Conservation (phyloP, 225 moss, liverwort and hornwort species). For the Thuidium tamariscinum region DNA sequence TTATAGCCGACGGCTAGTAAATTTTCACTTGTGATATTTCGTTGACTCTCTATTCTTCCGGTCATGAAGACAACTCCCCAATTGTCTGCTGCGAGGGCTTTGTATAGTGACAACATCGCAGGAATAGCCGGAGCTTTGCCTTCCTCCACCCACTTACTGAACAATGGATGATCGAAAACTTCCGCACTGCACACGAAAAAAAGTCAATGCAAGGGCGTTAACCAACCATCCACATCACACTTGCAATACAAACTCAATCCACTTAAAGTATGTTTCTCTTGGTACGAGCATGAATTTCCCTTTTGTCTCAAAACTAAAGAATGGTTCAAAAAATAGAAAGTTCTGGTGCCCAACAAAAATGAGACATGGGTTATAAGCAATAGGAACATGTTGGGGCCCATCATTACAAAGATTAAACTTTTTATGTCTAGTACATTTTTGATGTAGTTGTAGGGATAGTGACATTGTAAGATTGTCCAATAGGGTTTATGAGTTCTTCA, state of each 20-base stretch:
- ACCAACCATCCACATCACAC: background rate
- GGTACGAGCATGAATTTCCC: background rate
- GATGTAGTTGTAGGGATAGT: background rate
- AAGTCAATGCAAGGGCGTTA: background rate
- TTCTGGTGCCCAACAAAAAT: background rate
- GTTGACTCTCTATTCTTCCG: slow-evolving; percentile 66
- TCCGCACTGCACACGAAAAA: slow-evolving; percentile 47
- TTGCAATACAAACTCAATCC: background rate
- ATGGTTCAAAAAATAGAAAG: background rate
- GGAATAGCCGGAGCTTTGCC: slow-evolving; percentile 50
- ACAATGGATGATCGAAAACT: slow-evolving; percentile 64
- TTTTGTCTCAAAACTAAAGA: background rate
- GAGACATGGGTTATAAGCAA: background rate
- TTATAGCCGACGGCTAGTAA: slow-evolving; percentile 55
- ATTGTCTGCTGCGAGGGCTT: slow-evolving; percentile 36
- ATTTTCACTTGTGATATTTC: slow-evolving; percentile 65
- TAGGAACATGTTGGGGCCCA: background rate
- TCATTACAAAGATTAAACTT: background rate
- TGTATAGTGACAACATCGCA: slow-evolving; percentile 52
- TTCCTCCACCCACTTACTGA: slow-evolving; percentile 72
- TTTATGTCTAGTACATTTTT: background rate
- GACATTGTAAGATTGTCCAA: background rate
- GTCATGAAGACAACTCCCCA: slow-evolving; percentile 86
- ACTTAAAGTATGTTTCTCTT: background rate
- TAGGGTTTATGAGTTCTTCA: background rate